phyloP scores from a whole-genome alignment of 768 basidiomycete genomes.

The Amylocystis lapponica region DNA sequence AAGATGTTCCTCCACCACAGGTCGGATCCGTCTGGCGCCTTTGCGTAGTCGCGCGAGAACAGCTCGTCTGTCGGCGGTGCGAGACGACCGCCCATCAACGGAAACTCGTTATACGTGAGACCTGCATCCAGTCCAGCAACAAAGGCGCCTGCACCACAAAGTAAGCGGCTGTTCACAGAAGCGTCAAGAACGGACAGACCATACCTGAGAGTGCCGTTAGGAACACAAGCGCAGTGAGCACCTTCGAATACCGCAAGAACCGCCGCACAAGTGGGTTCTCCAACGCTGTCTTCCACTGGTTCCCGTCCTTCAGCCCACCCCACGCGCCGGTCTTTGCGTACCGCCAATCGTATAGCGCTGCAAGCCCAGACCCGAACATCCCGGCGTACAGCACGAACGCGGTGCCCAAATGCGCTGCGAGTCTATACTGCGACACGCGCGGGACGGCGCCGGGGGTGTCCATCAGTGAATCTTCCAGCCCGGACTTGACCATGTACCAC shows the following conservation, averaged over 20 bases:
- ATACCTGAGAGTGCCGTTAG: slow-evolving; percentile 89
- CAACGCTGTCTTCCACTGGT: slow-evolving; percentile 40
- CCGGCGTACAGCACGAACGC: slow-evolving; percentile 89
- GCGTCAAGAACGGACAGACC: slow-evolving; percentile 14
- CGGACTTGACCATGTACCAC: slow-evolving; percentile 99
- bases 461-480: slow-evolving; percentile 78
- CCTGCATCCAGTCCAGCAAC: slow-evolving; percentile 98
- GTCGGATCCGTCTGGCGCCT: slow-evolving; percentile 62
- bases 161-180: background rate
- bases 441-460: slow-evolving; percentile 81
- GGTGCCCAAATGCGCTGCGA: slow-evolving; percentile 91
- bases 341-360: slow-evolving; percentile 74
- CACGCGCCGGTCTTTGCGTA: slow-evolving; percentile 53
- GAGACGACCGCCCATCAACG: slow-evolving; percentile 86
- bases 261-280: slow-evolving; percentile 49
- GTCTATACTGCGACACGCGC: slow-evolving; percentile 92
- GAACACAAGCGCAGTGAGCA: slow-evolving; percentile 74
- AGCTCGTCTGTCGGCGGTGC: slow-evolving; percentile 81
- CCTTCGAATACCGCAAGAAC: slow-evolving; percentile 56
- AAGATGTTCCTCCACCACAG: slow-evolving; percentile 95
- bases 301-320: slow-evolving; percentile 43
- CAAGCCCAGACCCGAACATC: slow-evolving; percentile 81
- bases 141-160: slow-evolving; percentile 87
- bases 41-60: slow-evolving; percentile 70
- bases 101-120: slow-evolving; percentile 97